Evolutionary conservation across 2,329 filamentous ascomycete genomes (phyloP).

Genomic region (Phialophora expanda): DNA sequence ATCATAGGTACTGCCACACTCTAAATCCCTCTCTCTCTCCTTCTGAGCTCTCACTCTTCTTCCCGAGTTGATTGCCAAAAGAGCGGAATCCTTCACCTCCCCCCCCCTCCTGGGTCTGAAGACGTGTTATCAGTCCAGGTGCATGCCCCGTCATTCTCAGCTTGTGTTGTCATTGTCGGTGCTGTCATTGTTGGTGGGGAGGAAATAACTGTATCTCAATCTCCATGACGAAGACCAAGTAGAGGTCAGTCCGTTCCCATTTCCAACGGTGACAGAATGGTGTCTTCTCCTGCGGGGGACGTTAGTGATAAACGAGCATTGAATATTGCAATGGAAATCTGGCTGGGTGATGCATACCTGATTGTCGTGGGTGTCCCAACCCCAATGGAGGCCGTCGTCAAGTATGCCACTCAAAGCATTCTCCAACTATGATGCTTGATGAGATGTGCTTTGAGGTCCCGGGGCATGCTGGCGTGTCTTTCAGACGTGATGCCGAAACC

Average conservation of each 20-base stretch:
- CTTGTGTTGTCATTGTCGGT: not conserved
- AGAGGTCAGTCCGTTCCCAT: not conserved
- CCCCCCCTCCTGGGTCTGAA: not conserved
- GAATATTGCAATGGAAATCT: not conserved
- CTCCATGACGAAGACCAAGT: not conserved
- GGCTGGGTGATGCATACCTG: not conserved
- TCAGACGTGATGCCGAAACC: not conserved
- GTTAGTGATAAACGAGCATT: not conserved
- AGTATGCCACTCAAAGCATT: not conserved
- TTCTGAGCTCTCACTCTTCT: not conserved
- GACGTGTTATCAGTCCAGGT: not conserved
- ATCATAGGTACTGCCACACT: not conserved
- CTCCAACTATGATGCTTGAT: not conserved
- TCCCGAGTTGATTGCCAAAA: not conserved
- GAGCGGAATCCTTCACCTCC: not conserved
- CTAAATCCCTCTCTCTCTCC: too few relatives aligned
- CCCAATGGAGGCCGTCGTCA: not conserved
- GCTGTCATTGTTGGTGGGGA: not conserved
- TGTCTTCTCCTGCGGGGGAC: not conserved
- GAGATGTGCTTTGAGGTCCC: not conserved
- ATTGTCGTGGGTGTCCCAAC: not conserved
- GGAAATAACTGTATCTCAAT: not conserved
- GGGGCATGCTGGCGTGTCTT: not conserved
- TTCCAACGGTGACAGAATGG: not conserved
- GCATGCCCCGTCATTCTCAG: not conserved